Percentiles rank a stretch among this genome's conserved stretches.
These are phyloP conservation scores for Daedaleopsis nitida DNA, from an alignment of 768 basidiomycete species.

Conservation along the genomic window DNA sequence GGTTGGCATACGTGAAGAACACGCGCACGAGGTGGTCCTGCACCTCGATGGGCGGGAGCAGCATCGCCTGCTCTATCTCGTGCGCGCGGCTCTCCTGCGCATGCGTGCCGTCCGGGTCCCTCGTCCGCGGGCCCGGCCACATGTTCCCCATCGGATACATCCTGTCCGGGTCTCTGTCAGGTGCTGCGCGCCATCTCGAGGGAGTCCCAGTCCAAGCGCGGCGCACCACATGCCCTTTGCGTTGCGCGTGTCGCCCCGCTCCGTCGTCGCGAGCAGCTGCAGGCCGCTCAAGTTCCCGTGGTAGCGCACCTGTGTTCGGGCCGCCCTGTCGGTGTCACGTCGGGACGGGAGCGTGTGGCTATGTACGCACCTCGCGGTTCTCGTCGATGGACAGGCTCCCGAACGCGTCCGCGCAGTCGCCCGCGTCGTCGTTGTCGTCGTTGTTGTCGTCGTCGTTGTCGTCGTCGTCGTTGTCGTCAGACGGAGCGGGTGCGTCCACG, in stretches of 20 bases:
- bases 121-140: conserved; percentile 61
- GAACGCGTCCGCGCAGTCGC: conserved; percentile 53
- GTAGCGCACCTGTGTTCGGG: conserved; percentile 81
- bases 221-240: conserved; percentile 40
- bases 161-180: conserved; percentile 17
- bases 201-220: no score
- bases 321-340: background rate
- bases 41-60: conserved; percentile 61
- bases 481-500: conserved; percentile 18
- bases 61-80: conserved; percentile 32
- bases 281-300: conserved; percentile 79
- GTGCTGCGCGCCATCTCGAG: background rate
- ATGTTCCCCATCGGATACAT: conserved; percentile 67
- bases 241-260: conserved; percentile 71
- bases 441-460: conserved; percentile 20
- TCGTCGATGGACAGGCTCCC: conserved; percentile 77
- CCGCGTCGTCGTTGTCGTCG: conserved; percentile 27
- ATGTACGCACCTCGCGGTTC: conserved; percentile 60
- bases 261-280: conserved; percentile 64
- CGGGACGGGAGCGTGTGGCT: no score
- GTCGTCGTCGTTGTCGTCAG: conserved; percentile 18
- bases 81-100: background rate
- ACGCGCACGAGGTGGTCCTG: conserved; percentile 73
- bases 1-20: conserved; percentile 84
- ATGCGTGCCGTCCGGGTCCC: conserved; percentile 10